Evolutionary conservation across 306 rosid genomes (phyloP), one percentile per base, ranked within the genome.

Genomic region (Cicer yamashitae): DNA sequence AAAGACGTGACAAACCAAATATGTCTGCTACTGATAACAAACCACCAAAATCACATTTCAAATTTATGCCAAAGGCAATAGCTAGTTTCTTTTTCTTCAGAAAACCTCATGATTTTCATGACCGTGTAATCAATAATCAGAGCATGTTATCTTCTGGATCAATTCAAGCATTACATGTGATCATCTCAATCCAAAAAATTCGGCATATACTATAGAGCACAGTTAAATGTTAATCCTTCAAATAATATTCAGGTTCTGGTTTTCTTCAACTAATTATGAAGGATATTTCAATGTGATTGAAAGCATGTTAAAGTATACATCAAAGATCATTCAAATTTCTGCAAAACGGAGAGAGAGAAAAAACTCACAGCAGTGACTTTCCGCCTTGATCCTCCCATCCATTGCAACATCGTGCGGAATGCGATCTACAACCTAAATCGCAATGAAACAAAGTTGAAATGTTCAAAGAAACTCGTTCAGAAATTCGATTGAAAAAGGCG

Each of bases 331-430:
- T 77, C 18, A 67, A 54, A 48, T 73, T 68, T 25, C 41, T 9
- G 8, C 66, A 14, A 66, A 60, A 69, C 11, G 52, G 38, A 62
- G 37, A 30, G 37, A 30, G 37, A 30, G 1, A 60, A 70, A 34
- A 54, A 57, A 83, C 91, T 90, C 86, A 94, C 98, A 34, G 94
- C 75, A 10, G 84, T 57, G 74, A 94, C 90, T 85, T 91, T 94
- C 82, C 93, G 82, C 80, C 97, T 88, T 7, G 96, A 91, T 34
- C 97, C 98, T 83, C 98, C 98, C 98, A 94, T 94, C 98, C 98
- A 91, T 84, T 94, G 98, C 89, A 94, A 78, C 98, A 94, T 94
- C 75, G 46, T 71, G 22, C 0, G 13, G 54, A 30, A 75, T n/a
- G 10, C 57, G 71, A 65, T 22, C 87, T 39, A 25, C 18, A 61